A percentile compares a stretch with the other conserved stretches of the same genome.
phyloP scores from a whole-genome alignment of 2,329 filamentous ascomycete genomes.

The Pestalotiopsis sp. region DNA sequence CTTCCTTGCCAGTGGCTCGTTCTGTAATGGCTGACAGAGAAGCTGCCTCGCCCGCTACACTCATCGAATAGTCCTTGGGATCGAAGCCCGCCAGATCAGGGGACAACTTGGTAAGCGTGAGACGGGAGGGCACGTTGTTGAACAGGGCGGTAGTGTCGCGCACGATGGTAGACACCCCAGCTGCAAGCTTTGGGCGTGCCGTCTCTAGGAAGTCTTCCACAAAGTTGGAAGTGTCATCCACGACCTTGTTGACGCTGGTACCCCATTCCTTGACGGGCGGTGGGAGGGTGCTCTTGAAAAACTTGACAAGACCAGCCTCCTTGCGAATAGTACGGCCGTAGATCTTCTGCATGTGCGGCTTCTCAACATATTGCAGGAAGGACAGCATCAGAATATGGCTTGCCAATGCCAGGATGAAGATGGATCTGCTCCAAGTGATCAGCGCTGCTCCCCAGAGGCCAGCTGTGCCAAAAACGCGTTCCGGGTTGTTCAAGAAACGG shows the following conservation, averaged over 20 bases:
- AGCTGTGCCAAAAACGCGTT: constrained; percentile 88
- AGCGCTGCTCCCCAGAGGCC: constrained; percentile 95
- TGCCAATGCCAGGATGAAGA: constrained; percentile 84
- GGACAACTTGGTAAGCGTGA: constrained; percentile 79
- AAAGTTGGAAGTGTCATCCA: constrained; percentile 85
- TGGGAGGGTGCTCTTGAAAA: constrained; percentile 83
- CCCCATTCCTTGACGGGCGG: constrained; percentile 82
- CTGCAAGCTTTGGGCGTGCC: constrained; percentile 82
- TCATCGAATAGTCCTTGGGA: constrained; percentile 77
- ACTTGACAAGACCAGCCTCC: constrained; percentile 91
- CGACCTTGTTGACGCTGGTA: constrained; percentile 82
- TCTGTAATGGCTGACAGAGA: constrained; percentile 55
- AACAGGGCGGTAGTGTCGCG: constrained; percentile 87
- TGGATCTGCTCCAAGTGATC: constrained; percentile 85
- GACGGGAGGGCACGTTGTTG: constrained; percentile 83
- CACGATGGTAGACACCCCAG: constrained; percentile 84
- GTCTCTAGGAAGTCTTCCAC: constrained; percentile 89
- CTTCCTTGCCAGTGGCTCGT: constrained; percentile 72
- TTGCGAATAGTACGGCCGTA: constrained; percentile 83
- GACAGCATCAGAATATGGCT: constrained; percentile 83
- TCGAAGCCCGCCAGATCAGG: constrained; percentile 81
- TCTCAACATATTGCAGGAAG: constrained; percentile 92
- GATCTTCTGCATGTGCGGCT: constrained; percentile 97
- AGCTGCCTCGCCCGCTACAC: constrained; percentile 68
- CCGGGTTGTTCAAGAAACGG: constrained; percentile 96